Base-by-base conservation (phyloP, 371 early-diverging fungal species). In the Dipsacomyces acuminosporus region DNA sequence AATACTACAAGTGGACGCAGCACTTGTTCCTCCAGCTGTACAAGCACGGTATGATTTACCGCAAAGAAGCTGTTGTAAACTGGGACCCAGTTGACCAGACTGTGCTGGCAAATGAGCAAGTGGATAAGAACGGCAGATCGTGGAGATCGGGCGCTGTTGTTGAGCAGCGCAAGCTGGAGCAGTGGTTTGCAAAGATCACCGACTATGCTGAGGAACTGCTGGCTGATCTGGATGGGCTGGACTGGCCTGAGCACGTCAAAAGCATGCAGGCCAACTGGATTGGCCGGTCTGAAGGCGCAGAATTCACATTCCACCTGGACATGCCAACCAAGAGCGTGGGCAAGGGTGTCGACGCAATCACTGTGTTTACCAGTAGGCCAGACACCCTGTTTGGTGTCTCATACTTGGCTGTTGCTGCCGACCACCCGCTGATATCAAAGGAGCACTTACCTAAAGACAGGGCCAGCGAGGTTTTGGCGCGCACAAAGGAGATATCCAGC, bases 1-100 rank as follows among this genome's bases (percentile, higher is more conserved):
- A 76, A 0, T 96, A 92, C 69, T 96, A 94, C 72, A 78, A 74
- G 54, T 94, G 93, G 93, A 94, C 96, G 3, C 96, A 96, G 57
- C 80, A 81, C 38, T 76, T 94, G 21, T 94, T 96, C 56, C 66
- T 92, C 42, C 76, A 84, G 61, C 48, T 96, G 56, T 82, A 84
- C 55, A 76, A 83, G 56, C 81, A 83, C 14, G 91, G 89, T 8
- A 73, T 93, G 45, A 88, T 89, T 1, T 92, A 96, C 69, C 87
- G 85, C 57, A 90, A 90, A 59, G 87, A 90, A 50, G 91, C 92
- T 0, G 69, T 86, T 8, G 94, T 96, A 6, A 96, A 96, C 71
- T 96, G 96, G 96, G 96, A 96, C 75, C 96, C 96, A 0, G 80
- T 96, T 0, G 95, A 96, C 62, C 75, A 91, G 59, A 96, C 96